Conservation (phyloP, 2,329 filamentous ascomycete species). For the Colletotrichum orchidophilum region DNA sequence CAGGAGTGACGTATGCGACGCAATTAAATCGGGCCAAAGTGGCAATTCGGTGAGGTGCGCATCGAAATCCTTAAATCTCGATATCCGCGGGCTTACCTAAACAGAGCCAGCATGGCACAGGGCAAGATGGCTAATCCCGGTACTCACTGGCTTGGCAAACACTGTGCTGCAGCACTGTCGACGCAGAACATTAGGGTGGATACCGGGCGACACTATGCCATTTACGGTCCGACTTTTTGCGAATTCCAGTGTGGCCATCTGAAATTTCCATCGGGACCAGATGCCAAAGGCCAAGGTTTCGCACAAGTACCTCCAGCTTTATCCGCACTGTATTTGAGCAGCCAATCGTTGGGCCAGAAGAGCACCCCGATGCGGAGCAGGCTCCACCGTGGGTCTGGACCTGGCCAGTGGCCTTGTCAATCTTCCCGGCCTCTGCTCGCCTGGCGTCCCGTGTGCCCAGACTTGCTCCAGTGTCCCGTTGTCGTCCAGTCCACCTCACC, state of each 20-base stretch:
- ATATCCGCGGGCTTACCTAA: neutral
- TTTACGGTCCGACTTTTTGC: neutral
- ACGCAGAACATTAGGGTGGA: neutral
- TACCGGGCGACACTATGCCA: neutral
- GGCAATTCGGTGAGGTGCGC: neutral
- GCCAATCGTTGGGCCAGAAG: neutral
- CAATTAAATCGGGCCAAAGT: neutral
- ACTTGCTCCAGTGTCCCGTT: neutral
- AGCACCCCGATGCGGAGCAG: neutral
- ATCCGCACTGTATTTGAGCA: fast-evolving
- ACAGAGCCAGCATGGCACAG: neutral
- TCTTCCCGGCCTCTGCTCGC: neutral
- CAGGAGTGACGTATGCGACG: neutral
- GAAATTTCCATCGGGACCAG: neutral
- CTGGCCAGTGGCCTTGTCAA: neutral
- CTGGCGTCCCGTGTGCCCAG: neutral
- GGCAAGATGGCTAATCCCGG: neutral
- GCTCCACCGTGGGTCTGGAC: neutral
- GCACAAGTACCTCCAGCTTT: fast-evolving
- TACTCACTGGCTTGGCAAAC: neutral
- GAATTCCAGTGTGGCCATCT: neutral
- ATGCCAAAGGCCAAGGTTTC: neutral
- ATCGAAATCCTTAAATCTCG: neutral
- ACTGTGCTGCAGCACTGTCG: neutral
- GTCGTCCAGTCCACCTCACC: no score